Evolutionary conservation across 306 rosid species (phyloP).

Genomic region (Prunus mume): DNA sequence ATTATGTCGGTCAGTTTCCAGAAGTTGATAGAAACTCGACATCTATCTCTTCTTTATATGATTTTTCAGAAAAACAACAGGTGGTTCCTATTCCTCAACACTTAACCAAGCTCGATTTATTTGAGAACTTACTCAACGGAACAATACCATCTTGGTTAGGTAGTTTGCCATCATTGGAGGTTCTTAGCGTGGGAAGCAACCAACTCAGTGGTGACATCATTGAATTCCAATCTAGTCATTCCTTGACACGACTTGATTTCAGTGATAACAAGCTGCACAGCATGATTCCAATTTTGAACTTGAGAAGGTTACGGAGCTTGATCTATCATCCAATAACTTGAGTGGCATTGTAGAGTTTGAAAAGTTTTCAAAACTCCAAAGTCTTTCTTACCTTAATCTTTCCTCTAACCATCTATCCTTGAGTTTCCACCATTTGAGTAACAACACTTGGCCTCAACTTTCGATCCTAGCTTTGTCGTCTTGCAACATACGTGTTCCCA

Average conservation of each 20-base stretch:
- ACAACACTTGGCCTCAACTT: too few relatives aligned
- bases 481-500: constrained; percentile 8
- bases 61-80: not conserved
- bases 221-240: not conserved
- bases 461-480: not conserved
- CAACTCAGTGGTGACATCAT: not conserved
- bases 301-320: accelerated
- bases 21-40: not conserved
- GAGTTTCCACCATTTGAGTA: too few relatives aligned
- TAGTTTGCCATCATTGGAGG: not conserved
- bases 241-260: not conserved
- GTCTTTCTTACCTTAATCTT: not conserved
- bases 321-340: constrained; percentile 12
- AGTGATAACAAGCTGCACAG: not conserved
- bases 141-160: constrained; percentile 20
- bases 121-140: not conserved
- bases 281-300: not conserved
- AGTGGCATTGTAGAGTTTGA: not conserved
- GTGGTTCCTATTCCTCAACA: not conserved
- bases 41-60: not conserved
- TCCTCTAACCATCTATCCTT: not conserved
- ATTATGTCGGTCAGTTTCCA: constrained; percentile 9
- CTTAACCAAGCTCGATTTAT: not conserved
- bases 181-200: too few relatives aligned
- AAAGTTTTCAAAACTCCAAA: not conserved